These are phyloP conservation scores for Fusarium brachygibbosum DNA, from an alignment of 2,329 filamentous ascomycete species.

Conservation along the genomic window DNA sequence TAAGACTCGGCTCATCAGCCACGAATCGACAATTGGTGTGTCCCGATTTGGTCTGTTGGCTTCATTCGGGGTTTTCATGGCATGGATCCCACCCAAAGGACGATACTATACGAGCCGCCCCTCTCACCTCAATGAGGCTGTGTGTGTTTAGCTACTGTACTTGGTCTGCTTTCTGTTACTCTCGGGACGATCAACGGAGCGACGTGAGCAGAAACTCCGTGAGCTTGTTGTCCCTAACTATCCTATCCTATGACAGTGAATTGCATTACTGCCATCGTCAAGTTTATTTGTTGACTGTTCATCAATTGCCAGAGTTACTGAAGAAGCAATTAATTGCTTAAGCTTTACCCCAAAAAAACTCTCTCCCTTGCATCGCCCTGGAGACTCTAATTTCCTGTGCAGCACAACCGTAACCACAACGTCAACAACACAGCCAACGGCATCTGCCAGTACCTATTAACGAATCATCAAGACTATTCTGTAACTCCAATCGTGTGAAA, in stretches of 20 bases:
- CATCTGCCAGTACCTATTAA: background rate
- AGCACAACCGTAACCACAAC: slow-evolving; percentile 17
- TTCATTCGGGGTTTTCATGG: slow-evolving; percentile 20
- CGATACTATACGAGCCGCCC: slow-evolving; percentile 31
- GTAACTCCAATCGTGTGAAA: background rate
- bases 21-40: slow-evolving; percentile 18
- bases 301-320: background rate
- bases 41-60: slow-evolving; percentile 21
- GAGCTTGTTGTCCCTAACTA: background rate
- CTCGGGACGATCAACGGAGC: slow-evolving; percentile 34
- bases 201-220: slow-evolving; percentile 7
- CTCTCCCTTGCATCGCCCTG: slow-evolving; percentile 34
- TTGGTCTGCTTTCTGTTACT: slow-evolving; percentile 16
- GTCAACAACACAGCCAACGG: background rate
- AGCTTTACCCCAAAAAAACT: slow-evolving; percentile 12
- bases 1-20: slow-evolving; percentile 14
- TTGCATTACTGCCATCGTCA: background rate
- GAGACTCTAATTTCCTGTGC: slow-evolving; percentile 35
- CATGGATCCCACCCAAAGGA: slow-evolving; percentile 22
- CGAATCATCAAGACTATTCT: background rate
- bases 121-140: slow-evolving; percentile 24
- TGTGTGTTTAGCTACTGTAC: slow-evolving; percentile 15
- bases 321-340: slow-evolving; percentile 2
- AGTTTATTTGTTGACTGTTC: slow-evolving; percentile 7
- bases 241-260: background rate